phyloP scores from a whole-genome alignment of 768 basidiomycete species.

The Mycena maculata region DNA sequence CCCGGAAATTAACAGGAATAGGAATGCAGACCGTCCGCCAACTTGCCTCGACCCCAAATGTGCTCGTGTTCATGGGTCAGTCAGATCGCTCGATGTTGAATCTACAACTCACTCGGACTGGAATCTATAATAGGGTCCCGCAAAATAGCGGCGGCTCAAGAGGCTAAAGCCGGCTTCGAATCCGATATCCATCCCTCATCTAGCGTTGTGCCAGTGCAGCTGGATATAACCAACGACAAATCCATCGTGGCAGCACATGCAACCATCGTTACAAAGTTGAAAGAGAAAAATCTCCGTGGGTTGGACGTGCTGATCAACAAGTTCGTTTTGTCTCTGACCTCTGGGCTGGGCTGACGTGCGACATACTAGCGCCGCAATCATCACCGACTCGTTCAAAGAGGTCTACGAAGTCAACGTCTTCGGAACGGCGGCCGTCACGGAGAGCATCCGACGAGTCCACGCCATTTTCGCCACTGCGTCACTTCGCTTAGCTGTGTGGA shows the following conservation, averaged over 20 bases:
- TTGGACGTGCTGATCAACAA: slow-evolving; percentile 29
- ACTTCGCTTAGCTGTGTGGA: no score
- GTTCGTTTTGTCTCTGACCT: not conserved
- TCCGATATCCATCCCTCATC: slow-evolving; percentile 17
- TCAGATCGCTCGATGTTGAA: no score
- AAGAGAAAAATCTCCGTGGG: not conserved
- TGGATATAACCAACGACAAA: slow-evolving; percentile 16
- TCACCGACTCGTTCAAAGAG: slow-evolving; percentile 2
- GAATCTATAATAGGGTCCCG: slow-evolving; percentile 9
- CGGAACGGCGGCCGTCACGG: slow-evolving; percentile 7
- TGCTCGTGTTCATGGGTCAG: slow-evolving; percentile 28
- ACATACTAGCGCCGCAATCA: slow-evolving; percentile 11
- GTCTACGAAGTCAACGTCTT: slow-evolving; percentile 20
- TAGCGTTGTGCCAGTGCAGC: slow-evolving; percentile 18
- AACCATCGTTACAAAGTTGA: not conserved
- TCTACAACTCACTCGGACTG: not conserved
- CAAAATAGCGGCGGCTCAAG: slow-evolving; percentile 17
- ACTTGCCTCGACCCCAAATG: slow-evolving; percentile 4
- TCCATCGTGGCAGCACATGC: slow-evolving; percentile 18
- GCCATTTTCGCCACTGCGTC: no score
- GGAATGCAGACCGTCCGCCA: slow-evolving; percentile 27
- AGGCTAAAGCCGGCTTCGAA: slow-evolving; percentile 5
- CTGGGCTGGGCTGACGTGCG: not conserved
- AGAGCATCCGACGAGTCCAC: no score
- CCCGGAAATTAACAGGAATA: not conserved